Evolutionary conservation across 2,329 filamentous ascomycete species (phyloP).

Genomic region (Ophiocordyceps camponoti-floridani): DNA sequence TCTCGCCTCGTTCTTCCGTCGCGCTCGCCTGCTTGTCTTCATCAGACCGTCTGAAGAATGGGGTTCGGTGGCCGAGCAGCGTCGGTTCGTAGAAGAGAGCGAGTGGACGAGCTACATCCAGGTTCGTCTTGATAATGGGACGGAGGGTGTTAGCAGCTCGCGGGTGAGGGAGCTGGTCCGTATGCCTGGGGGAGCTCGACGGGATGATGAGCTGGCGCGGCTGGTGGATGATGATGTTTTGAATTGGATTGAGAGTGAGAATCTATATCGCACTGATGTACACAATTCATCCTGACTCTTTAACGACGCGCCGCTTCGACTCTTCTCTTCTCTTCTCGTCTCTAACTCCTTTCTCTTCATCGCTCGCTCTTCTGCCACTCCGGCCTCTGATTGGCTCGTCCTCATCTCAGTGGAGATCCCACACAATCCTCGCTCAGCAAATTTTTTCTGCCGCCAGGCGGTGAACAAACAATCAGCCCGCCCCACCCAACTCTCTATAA

Average conservation of each 20-base stretch:
- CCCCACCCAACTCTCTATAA: conserved; percentile 21
- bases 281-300: no score
- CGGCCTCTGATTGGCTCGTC: not conserved
- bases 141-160: conserved; percentile 37
- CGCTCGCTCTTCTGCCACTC: no score
- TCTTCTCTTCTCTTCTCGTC: no score
- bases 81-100: conserved; percentile 24
- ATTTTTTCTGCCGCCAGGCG: conserved; percentile 6
- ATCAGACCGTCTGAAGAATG: conserved; percentile 34
- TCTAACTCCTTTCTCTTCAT: no score
- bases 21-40: conserved; percentile 44
- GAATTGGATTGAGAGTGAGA: conserved; percentile 35
- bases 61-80: conserved; percentile 4
- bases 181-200: conserved; percentile 16
- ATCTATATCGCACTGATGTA: not conserved
- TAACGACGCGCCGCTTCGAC: no score
- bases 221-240: conserved; percentile 40
- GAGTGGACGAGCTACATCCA: conserved; percentile 44
- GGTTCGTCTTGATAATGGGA: conserved; percentile 17
- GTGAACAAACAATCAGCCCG: conserved; percentile 11
- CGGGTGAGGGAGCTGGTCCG: conserved; percentile 40
- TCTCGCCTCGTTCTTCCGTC: conserved; percentile 38
- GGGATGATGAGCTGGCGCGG: conserved; percentile 15
- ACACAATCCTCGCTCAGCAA: not conserved
- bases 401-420: not conserved